Evolutionary conservation across 352 stramenopile species (phyloP).

Genomic region (Phytophthora lateralis): DNA sequence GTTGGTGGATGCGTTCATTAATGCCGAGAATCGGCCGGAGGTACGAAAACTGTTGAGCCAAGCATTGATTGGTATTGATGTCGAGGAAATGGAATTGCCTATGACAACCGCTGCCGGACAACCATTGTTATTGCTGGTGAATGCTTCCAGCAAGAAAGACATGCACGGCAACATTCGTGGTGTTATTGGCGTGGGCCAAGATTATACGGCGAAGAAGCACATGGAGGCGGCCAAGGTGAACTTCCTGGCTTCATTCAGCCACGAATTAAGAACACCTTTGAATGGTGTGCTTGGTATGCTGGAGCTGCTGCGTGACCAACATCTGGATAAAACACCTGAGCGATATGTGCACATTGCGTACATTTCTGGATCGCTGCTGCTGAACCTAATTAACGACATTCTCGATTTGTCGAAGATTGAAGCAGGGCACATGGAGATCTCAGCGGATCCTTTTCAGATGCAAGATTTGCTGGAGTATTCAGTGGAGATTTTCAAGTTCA

Average conservation of each 20-base stretch:
- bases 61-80: conserved; percentile 69
- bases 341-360: conserved; percentile 77
- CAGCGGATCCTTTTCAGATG: conserved; percentile 78
- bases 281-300: conserved; percentile 84
- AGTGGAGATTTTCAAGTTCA: conserved; percentile 86
- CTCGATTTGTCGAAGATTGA: conserved; percentile 92
- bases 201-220: conserved; percentile 85
- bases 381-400: conserved; percentile 88
- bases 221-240: conserved; percentile 74
- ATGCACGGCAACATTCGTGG: conserved; percentile 88
- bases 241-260: conserved; percentile 72
- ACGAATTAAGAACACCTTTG: conserved; percentile 72
- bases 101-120: conserved; percentile 58
- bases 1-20: conserved; percentile 71
- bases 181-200: conserved; percentile 88
- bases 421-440: conserved; percentile 86
- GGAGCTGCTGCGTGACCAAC: conserved; percentile 69
- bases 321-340: conserved; percentile 61
- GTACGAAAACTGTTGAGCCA: conserved; percentile 67
- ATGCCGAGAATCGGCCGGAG: conserved; percentile 51
- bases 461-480: conserved; percentile 75
- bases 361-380: conserved; percentile 64
- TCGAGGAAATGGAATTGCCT: conserved; percentile 72
- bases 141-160: conserved; percentile 81
- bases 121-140: conserved; percentile 61